A percentile compares a stretch with the other conserved stretches of the same genome.
phyloP scores from a whole-genome alignment of 139 green algal genomes.

The Chlorella sp. region DNA sequence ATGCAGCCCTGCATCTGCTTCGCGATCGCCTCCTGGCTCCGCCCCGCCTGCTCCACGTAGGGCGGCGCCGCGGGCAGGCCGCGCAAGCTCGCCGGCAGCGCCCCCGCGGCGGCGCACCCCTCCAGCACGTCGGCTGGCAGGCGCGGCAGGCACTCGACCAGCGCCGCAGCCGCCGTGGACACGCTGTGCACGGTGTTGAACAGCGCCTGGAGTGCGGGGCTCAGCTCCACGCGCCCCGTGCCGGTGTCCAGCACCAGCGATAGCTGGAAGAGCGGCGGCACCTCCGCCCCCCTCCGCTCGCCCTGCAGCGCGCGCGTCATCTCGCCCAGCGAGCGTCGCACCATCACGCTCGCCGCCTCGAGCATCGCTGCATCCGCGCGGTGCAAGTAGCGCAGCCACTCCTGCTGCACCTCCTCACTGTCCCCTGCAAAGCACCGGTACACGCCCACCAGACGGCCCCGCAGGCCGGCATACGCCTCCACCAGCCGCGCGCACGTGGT shows the following conservation, averaged over 20 bases:
- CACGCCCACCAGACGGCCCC: constrained; percentile 53
- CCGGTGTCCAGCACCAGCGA: constrained; percentile 57
- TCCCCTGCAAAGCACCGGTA: constrained; percentile 79
- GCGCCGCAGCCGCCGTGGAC: constrained; percentile 44
- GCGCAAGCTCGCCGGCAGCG: constrained; percentile 15
- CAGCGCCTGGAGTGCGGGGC: constrained; percentile 64
- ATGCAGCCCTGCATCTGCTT: constrained; percentile 78
- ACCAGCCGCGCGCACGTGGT: constrained; percentile 30
- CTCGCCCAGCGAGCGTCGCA: constrained; percentile 82
- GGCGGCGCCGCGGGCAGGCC: constrained; percentile 39
- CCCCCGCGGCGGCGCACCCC: constrained; percentile 3
- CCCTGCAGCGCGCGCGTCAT: constrained; percentile 82
- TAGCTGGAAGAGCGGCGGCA: constrained; percentile 78
- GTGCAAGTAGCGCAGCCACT: constrained; percentile 83
- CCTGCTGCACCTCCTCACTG: constrained; percentile 81
- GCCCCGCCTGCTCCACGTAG: constrained; percentile 72
- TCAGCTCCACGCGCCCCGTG: constrained; percentile 52
- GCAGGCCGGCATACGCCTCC: constrained; percentile 55
- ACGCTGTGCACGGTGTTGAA: constrained; percentile 83
- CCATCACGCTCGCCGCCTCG: constrained; percentile 73
- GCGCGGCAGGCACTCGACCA: constrained; percentile 15
- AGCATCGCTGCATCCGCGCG: constrained; percentile 65
- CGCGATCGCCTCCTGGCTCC: constrained; percentile 79
- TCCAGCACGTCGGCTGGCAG: constrained; percentile 7
- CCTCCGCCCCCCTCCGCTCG: constrained; percentile 31